Base-by-base conservation (phyloP, 257 asterid species). In the Datura wrightii region DNA sequence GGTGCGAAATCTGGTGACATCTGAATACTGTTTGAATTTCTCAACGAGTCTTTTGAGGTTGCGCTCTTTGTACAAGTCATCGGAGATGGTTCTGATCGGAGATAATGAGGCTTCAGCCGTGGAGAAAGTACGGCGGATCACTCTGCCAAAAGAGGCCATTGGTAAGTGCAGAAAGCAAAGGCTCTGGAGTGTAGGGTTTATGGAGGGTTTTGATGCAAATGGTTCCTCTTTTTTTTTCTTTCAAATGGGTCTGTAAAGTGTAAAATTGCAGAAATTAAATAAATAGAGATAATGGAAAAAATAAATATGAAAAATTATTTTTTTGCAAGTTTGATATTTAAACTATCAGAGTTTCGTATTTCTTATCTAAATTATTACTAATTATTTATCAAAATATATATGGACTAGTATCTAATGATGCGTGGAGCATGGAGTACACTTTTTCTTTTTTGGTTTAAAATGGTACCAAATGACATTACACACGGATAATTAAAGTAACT, bases 1-100 rank as follows among this genome's bases (percentile, higher is more conserved):
- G 69, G 85, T 50, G 31, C 92, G 92, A 83, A 91, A 91, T 34
- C 87, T 88, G 41, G 44, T 81, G 14, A 85, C 66, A 58, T 79
- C 80, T 3, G 92, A 91, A 62, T 65, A 66, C 2, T 82, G 85
- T 79, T 88, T 91, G 88, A 91, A 89, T 44, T 91, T 89, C 13
- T 81, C 84, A 15, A 89, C 94, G 3, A 89, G 74, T 44, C 54
- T 83, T 34, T 79, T 86, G 80, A 90, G 91, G 80, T 85, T 84
- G 16, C 88, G 86, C 78, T 90, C 93, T 54, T 89, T 79, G 87
- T 59, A 83, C 50, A 87, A 87, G 67, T 86, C 83, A 8, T 85
- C 74, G 3, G 90, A 63, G 18, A 81, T 56, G 54, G 74, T n/a
- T 66, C 48, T 87, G 81, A 60, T 79, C 50, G 88, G 74, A 59